phyloP scores from a whole-genome alignment of 352 stramenopile genomes.

The Globisporangium cederbergense region DNA sequence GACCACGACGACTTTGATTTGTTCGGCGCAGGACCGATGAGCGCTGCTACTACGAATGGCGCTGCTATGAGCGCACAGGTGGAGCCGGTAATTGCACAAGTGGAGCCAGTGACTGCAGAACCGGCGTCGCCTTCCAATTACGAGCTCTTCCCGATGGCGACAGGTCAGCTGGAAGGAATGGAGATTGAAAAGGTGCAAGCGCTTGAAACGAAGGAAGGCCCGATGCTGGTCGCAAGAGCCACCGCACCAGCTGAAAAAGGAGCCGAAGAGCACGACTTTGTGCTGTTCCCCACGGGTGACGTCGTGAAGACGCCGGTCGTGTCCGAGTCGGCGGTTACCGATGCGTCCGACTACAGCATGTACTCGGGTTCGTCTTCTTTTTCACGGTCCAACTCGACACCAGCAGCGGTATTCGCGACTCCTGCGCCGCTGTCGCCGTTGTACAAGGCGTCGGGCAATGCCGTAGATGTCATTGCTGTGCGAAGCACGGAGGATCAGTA shows the following conservation, averaged over 20 bases:
- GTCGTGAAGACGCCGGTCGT: neutral
- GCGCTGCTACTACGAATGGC: neutral
- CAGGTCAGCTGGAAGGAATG: neutral
- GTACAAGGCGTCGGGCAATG: constrained; percentile 76
- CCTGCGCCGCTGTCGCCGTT: constrained; percentile 22
- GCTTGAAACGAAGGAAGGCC: constrained; percentile 4
- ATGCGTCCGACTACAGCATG: constrained; percentile 10
- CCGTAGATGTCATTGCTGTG: constrained; percentile 75
- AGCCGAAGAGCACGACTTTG: constrained; percentile 19
- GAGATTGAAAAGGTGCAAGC: constrained; percentile 2
- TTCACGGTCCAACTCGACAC: constrained; percentile 18
- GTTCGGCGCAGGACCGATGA: constrained; percentile 4
- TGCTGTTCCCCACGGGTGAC: constrained; percentile 26
- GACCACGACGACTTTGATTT: constrained; percentile 13
- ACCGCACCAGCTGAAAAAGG: constrained; percentile 2
- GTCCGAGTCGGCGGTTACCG: constrained; percentile 16
- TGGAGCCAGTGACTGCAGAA: neutral
- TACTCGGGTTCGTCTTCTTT: constrained; percentile 12
- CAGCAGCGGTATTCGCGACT: constrained; percentile 1
- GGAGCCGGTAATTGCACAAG: no score
- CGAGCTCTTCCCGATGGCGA: constrained; percentile 38
- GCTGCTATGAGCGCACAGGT: neutral
- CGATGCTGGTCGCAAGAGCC: constrained; percentile 6
- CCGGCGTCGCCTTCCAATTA: constrained; percentile 26
- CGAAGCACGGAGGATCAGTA: constrained; percentile 52